Base-by-base conservation (phyloP, 352 stramenopile species). In the Phytophthora pseudosyringae region DNA sequence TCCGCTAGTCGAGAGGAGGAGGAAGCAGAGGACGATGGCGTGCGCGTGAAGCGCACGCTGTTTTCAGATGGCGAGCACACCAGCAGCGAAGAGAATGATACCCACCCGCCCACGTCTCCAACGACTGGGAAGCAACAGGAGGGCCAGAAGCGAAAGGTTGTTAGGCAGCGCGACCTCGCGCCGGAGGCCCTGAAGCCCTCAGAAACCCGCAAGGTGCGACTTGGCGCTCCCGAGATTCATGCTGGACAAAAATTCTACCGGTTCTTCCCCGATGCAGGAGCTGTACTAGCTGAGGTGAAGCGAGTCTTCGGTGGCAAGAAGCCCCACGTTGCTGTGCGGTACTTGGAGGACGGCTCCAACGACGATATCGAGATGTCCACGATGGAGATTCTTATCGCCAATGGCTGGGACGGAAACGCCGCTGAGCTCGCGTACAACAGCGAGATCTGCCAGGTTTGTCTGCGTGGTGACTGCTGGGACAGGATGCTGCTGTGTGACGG, bases 401-500 rank as follows among this genome's bases (percentile, higher is more conserved):
- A 95, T 50, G 88, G 88, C 36, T 94, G 83, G 78, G 69, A 91
- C 33, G 69, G 75, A 3, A 71, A 83, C 5, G 75, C 85, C 2
- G 83, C 87, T 1, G 83, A 95, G 56, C 47, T 93, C 18, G 85
- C 83, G 21, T 90, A 80, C 55, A 89, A 89, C 63, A 92, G 83
- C 29, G 83, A 93, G 40, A 86, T 94, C 40, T 95, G 87, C 32
- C 87, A 95, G 60, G 80, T 76, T n/a, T 95, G 88, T 67, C 58
- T 95, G 12, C 88, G 86, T 39, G 86, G 84, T 1, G 88, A 95
- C 55, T 94, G 88, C 64, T 90, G 72, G 68, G 80, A 94, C n/a
- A 55, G 75, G 25, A 88, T 95, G 76, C 57, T 95, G 36, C 70
- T 93, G 33, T 95, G 88, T 56, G 86, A 94, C 52, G 74, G 83